These are phyloP conservation scores for Cylindrotheca closterium DNA, from an alignment of 108 stramenopile genomes.

Conservation along the genomic window DNA sequence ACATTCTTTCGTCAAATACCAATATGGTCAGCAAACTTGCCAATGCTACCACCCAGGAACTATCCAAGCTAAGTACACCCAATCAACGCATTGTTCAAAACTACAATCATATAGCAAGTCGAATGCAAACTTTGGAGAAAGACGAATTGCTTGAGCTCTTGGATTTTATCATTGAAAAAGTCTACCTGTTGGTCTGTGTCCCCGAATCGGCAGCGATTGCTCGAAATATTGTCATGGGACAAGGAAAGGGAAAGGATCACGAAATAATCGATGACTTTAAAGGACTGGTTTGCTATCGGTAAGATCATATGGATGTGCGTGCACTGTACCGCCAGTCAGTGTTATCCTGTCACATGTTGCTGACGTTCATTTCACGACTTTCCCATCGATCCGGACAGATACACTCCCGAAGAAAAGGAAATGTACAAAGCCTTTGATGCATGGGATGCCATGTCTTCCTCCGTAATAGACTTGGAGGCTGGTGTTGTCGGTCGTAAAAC, in stretches of 20 bases:
- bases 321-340: too few species aligned
- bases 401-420: conserved; percentile 49
- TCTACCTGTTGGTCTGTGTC: conserved; percentile 46
- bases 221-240: conserved; percentile 49
- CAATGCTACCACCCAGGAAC: neutral
- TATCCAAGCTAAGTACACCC: conserved; percentile 4
- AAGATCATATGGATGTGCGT: too few species aligned
- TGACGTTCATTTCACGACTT: too few species aligned
- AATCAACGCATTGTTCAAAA: conserved; percentile 19
- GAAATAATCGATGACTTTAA: conserved; percentile 62
- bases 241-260: conserved; percentile 56
- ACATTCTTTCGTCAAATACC: conserved; percentile 22
- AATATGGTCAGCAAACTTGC: neutral
- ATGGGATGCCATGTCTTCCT: conserved; percentile 46
- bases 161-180: conserved; percentile 54
- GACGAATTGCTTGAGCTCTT: conserved; percentile 33
- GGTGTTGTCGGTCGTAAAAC: conserved; percentile 41
- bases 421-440: conserved; percentile 57
- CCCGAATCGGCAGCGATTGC: conserved; percentile 54
- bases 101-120: conserved; percentile 1
- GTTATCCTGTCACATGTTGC: too few species aligned
- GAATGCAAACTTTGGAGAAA: conserved; percentile 15
- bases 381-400: conserved; percentile 22
- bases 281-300: conserved; percentile 52
- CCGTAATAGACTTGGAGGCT: conserved; percentile 4